Base-by-base conservation (phyloP, 768 basidiomycete genomes). In the Lentinula boryana region DNA sequence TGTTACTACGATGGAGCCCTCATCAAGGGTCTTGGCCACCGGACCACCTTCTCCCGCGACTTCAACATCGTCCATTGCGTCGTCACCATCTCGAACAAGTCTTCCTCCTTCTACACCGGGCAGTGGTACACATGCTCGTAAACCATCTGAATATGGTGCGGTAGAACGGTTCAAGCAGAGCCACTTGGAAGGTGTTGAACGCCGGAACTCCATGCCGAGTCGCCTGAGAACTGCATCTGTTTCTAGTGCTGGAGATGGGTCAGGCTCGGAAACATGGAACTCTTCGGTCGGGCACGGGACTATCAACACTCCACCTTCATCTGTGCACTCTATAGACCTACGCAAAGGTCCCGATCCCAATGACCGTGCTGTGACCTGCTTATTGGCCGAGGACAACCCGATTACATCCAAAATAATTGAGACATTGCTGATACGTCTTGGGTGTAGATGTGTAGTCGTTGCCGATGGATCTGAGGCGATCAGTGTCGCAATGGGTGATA, bases 321-420 rank as follows among this genome's bases (percentile, higher is more conserved):
- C 91, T 13, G 87, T 93, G n/a, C 85, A 87, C 65, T 92, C 92
- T 0, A 87, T 90, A 64, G 91, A 93, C 67, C 70, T 92, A 71
- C 83, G 84, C 70, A 85, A 85, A 73, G 86, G 82, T 1, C 86
- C 87, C 4, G 91, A 93, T 69, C 86, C 83, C n/a, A 82, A 73
- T 60, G 94, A 95, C 70, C 85, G 93, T 43, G 87, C 89, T n/a
- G 88, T 98, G 58, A 97, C 95, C 43, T 95, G 93, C 68, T 72
- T 99, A 31, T 81, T 99, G 38, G 97, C 96, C 1, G 97, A 98
- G 72, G 95, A 98, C 67, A 98, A 99, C 68, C 97, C 97, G 1
- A 98, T 98, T 64, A 96, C 95, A 0, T 91, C 92, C 35, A 98
- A 98, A 78, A 98, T 99, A 53, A 88, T 98, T 53, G 95, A 98